phyloP scores from a whole-genome alignment of 495 filamentous ascomycete genomes.

The Penicillium samsonianum region DNA sequence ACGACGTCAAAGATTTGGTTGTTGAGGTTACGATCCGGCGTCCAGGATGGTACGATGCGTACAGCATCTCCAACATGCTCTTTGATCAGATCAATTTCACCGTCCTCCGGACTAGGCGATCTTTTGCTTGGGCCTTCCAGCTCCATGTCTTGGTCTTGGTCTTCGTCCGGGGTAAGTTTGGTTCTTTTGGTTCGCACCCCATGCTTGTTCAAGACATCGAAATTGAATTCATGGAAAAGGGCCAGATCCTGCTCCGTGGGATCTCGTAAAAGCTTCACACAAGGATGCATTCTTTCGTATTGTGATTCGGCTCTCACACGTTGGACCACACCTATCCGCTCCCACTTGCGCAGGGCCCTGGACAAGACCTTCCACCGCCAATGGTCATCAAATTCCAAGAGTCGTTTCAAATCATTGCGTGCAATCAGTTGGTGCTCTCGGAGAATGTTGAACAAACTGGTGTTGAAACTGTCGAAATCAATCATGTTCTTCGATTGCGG shows the following conservation, averaged over 20 bases:
- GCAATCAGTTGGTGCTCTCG: slow-evolving; percentile 49
- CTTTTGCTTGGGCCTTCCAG: slow-evolving; percentile 26
- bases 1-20: slow-evolving; percentile 59
- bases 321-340: slow-evolving; percentile 65
- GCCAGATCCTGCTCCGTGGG: slow-evolving; percentile 65
- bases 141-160: slow-evolving; percentile 38
- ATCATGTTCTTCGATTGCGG: slow-evolving; percentile 27
- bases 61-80: slow-evolving; percentile 37
- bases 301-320: slow-evolving; percentile 64
- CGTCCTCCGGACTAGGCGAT: slow-evolving; percentile 19
- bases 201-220: slow-evolving; percentile 30
- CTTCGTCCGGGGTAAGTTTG: neutral
- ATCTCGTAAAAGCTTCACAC: slow-evolving; percentile 74
- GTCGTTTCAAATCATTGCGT: slow-evolving; percentile 62
- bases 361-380: slow-evolving; percentile 69
- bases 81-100: slow-evolving; percentile 24
- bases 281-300: slow-evolving; percentile 50
- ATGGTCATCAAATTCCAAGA: slow-evolving; percentile 57
- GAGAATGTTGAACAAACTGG: slow-evolving; percentile 50
- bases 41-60: slow-evolving; percentile 55
- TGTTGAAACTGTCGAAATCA: slow-evolving; percentile 47
- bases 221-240: slow-evolving; percentile 50
- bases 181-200: slow-evolving; percentile 28
- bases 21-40: slow-evolving; percentile 48
- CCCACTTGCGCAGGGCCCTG: slow-evolving; percentile 67